Base-by-base conservation (phyloP, 139 green algal species). In the Tetradesmus lagerheimii region DNA sequence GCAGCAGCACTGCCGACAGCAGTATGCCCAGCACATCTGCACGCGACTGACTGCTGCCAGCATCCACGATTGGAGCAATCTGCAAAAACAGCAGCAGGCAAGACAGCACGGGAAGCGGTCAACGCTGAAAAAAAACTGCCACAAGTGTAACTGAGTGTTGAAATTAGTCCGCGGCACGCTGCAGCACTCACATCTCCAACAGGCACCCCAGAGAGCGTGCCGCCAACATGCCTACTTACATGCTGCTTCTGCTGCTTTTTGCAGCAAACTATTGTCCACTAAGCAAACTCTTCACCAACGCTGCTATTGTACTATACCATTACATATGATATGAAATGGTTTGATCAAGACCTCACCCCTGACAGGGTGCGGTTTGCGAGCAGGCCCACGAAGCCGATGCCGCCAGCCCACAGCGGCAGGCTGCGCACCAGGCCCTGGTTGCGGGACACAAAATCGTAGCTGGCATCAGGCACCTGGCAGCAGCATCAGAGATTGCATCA, bases 21-120 rank as follows among this genome's bases (percentile, higher is more conserved):
- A 94, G 91, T 38, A 99, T 97, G 15, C 92, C 94, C 9, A 99
- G 75, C 39, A 99, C 97, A 89, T 99, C 97, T 27, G 96, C 95
- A 0, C 97, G 94, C 20, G 94, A 97, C 89, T 99, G 97, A 15
- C 95, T 94, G 66, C 96, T 98, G 87, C 93, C 94, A 1, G 96
- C 96, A 45, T 97, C 94, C 15, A 97, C 93, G 0, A 98, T 94
- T 6, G 96, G 96, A 0, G 96, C 95, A n/a, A 97, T 95, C 93
- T 98, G 91, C 81, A 71, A 57, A 80, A 53, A 8, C 43, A 71
- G 15, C 16, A 20, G 50, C 27, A 71, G 81, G n/a, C 11, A 79
- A 8, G 8, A n/a, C 3, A 71, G 57, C 57, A 71, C n/a, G n/a
- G n/a, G 23, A n/a, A 71, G 57, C 25, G 57, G 12, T 62, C 47